Conservation (phyloP, 306 rosid species). For the Medicago arabica region DNA sequence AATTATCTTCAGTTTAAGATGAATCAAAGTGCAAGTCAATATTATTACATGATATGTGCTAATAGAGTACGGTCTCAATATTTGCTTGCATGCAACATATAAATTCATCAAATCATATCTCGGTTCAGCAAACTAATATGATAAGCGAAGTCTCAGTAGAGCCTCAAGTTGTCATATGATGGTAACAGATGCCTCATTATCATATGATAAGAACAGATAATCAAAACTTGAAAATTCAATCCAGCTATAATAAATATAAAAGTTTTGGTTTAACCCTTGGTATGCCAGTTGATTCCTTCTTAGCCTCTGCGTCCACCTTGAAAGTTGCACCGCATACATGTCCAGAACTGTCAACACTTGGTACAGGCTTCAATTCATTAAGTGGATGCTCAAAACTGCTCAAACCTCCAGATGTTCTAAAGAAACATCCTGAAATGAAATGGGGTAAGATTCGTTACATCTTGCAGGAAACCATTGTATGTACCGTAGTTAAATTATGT, state of each 20-base stretch:
- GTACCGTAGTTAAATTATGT: background rate
- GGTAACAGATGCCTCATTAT: slow-evolving; percentile 33
- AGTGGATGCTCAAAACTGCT: slow-evolving; percentile 94
- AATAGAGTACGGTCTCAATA: slow-evolving; percentile 44
- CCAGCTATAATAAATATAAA: slow-evolving; percentile 40
- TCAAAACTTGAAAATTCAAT: slow-evolving; percentile 37
- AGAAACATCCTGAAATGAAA: slow-evolving; percentile 74
- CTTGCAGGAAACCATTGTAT: slow-evolving; percentile 18
- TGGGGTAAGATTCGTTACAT: slow-evolving; percentile 36
- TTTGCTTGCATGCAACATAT: slow-evolving; percentile 45
- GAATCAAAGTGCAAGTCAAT: slow-evolving; percentile 38
- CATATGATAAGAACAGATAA: slow-evolving; percentile 34
- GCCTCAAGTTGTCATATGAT: too few species aligned
- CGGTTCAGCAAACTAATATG: slow-evolving; percentile 34
- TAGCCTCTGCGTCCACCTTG: slow-evolving; percentile 73
- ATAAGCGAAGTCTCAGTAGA: too few species aligned
- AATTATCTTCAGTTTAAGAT: slow-evolving; percentile 1
- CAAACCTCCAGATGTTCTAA: slow-evolving; percentile 84
- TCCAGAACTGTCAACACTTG: slow-evolving; percentile 95
- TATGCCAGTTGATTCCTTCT: slow-evolving; percentile 83
- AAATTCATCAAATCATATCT: slow-evolving; percentile 38
- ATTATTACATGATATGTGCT: slow-evolving; percentile 58
- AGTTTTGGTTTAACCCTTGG: slow-evolving; percentile 68
- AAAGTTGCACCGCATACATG: slow-evolving; percentile 86
- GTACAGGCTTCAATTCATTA: slow-evolving; percentile 88